Conservation (phyloP, 2,329 filamentous ascomycete species). For the Hymenoscyphus infarciens region DNA sequence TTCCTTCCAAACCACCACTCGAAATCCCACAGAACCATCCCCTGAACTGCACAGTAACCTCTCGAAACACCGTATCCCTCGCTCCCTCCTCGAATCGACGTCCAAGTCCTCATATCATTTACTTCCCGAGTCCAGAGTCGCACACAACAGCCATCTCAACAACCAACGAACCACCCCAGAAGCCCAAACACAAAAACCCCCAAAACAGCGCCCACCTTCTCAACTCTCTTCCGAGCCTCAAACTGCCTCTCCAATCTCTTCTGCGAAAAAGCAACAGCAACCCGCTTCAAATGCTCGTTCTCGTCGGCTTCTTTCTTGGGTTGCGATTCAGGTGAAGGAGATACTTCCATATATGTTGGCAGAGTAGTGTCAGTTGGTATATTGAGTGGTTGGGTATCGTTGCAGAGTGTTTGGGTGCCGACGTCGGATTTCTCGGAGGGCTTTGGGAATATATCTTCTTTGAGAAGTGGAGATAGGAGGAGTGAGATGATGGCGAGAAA, state of each 20-base stretch:
- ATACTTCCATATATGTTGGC: not conserved
- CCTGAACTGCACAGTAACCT: too few relatives aligned
- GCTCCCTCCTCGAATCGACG: too few relatives aligned
- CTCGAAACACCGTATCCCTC: too few relatives aligned
- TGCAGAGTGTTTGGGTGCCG: not conserved
- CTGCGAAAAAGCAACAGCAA: not conserved
- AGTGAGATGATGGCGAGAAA: not conserved
- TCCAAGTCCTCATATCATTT: not conserved
- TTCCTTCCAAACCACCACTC: too few relatives aligned
- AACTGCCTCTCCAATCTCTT: not conserved
- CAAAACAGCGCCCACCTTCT: constrained; percentile 6
- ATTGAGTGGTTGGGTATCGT: not conserved
- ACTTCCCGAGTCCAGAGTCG: not conserved
- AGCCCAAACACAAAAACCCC: constrained; percentile 3
- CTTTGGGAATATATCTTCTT: not conserved
- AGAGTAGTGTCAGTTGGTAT: not conserved
- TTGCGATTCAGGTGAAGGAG: not conserved
- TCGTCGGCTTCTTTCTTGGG: not conserved
- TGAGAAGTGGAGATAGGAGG: not conserved
- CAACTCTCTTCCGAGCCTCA: not conserved
- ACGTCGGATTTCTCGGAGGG: not conserved
- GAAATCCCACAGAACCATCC: too few relatives aligned
- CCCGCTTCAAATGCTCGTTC: not conserved
- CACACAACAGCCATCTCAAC: not conserved
- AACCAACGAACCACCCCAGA: constrained; percentile 1